A percentile compares a stretch with the other conserved stretches of the same genome.
Evolutionary conservation across 495 filamentous ascomycete species (phyloP).

Genomic region (Talaromyces nanjingensis): DNA sequence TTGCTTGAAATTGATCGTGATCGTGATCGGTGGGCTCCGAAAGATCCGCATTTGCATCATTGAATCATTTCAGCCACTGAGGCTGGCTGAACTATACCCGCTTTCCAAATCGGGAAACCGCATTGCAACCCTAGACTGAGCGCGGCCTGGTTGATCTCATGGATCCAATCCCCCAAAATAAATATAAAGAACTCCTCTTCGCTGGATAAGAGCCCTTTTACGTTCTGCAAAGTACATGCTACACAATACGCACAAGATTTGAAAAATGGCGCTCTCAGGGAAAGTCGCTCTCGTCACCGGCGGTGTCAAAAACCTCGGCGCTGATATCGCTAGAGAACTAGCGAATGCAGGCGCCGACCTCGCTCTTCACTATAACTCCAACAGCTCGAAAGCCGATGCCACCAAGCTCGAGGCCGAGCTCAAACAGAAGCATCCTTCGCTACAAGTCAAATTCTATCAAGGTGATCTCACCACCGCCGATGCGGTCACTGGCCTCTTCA

Average conservation of each 20-base stretch:
- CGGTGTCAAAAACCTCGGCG: constrained; percentile 31
- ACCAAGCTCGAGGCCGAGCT: constrained; percentile 19
- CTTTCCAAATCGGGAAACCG: neutral
- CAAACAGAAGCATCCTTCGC: constrained; percentile 20
- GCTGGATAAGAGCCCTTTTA: neutral
- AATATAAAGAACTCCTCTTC: neutral
- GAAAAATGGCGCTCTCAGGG: constrained; percentile 28
- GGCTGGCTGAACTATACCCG: neutral
- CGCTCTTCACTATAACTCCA: constrained; percentile 28
- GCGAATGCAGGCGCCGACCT: constrained; percentile 22
- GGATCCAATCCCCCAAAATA: neutral
- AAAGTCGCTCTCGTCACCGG: constrained; percentile 45
- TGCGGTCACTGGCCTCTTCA: constrained; percentile 25
- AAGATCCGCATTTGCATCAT: neutral
- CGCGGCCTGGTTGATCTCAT: neutral
- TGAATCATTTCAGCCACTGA: neutral
- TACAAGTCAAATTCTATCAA: constrained; percentile 25
- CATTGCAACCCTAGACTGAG: neutral
- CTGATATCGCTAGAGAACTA: constrained; percentile 21
- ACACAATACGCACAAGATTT: neutral
- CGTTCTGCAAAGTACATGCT: neutral
- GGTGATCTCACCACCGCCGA: constrained; percentile 24
- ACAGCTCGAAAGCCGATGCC: constrained; percentile 19
- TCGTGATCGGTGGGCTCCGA: neutral
- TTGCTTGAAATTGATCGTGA: neutral